Evolutionary conservation across 495 filamentous ascomycete genomes (phyloP).

Genomic region (Tuber aestivum): DNA sequence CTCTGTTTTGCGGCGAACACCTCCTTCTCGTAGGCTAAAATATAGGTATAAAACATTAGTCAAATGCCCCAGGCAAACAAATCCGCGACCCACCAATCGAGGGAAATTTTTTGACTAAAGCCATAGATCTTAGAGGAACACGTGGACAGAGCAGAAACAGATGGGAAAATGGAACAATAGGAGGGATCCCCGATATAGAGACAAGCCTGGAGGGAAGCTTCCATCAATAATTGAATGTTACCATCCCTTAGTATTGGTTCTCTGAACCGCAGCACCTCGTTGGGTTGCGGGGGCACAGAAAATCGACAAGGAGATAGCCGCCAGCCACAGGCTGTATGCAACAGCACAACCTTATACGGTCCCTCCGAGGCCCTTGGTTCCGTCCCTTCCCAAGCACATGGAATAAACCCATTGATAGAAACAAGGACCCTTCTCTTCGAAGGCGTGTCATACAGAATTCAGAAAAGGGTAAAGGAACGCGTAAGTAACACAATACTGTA

Average conservation of each 20-base stretch:
- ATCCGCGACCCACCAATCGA: background rate
- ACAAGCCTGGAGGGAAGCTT: slow-evolving; percentile 10
- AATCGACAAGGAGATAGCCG: slow-evolving; percentile 18
- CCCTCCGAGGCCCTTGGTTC: background rate
- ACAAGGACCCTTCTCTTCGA: background rate
- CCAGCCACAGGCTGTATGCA: slow-evolving; percentile 25
- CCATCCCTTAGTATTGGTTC: background rate
- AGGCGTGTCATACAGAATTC: background rate
- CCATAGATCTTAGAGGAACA: background rate
- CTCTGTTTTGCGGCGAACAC: slow-evolving; percentile 31
- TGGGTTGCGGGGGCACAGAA: slow-evolving; percentile 12
- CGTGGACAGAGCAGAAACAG: background rate
- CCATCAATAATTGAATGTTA: slow-evolving; percentile 5
- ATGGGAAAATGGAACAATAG: background rate
- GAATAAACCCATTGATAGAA: background rate
- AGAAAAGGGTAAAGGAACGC: background rate
- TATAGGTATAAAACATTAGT: slow-evolving; percentile 20
- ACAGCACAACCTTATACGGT: slow-evolving; percentile 10
- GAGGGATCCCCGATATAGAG: slow-evolving; percentile 10
- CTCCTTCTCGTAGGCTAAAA: slow-evolving; percentile 33
- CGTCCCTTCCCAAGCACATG: background rate
- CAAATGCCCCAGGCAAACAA: slow-evolving; percentile 11
- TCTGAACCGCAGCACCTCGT: slow-evolving; percentile 9
- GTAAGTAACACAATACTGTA: background rate
- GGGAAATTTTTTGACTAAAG: background rate